These are phyloP conservation scores for Phytopythium kandeliae DNA, from an alignment of 352 stramenopile genomes.

Conservation along the genomic window DNA sequence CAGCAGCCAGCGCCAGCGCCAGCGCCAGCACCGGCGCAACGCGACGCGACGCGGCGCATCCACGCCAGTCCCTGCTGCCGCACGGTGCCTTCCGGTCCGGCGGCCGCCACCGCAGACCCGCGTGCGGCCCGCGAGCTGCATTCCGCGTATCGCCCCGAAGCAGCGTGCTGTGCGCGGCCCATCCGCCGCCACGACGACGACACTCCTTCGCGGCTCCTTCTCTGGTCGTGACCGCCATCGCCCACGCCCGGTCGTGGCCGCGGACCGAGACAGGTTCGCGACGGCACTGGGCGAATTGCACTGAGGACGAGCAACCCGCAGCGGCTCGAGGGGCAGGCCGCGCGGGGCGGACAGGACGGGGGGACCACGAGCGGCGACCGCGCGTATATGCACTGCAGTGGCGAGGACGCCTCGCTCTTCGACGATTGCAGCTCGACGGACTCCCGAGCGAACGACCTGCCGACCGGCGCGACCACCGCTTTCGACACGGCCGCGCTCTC, in stretches of 20 bases:
- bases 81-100: too few species aligned
- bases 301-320: slow-evolving; percentile 2
- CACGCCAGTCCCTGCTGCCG: background rate
- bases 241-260: too few species aligned
- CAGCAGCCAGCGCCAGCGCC: background rate
- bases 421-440: background rate
- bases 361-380: background rate
- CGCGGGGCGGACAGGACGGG: background rate
- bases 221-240: too few species aligned
- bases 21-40: too few species aligned
- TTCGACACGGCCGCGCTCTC: slow-evolving; percentile 20
- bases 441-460: background rate
- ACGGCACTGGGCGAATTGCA: background rate
- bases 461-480: slow-evolving; percentile 2
- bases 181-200: background rate
- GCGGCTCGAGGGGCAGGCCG: background rate
- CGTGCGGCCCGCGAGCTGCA: too few species aligned
- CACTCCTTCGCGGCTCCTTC: background rate
- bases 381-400: slow-evolving; percentile 6
- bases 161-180: background rate
- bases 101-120: too few species aligned
- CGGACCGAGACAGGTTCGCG: background rate
- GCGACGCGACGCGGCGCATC: background rate
- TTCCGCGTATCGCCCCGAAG: background rate
- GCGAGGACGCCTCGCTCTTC: background rate